Evolutionary conservation across 768 basidiomycete species (phyloP).

Genomic region (Boletellus emodensis): DNA sequence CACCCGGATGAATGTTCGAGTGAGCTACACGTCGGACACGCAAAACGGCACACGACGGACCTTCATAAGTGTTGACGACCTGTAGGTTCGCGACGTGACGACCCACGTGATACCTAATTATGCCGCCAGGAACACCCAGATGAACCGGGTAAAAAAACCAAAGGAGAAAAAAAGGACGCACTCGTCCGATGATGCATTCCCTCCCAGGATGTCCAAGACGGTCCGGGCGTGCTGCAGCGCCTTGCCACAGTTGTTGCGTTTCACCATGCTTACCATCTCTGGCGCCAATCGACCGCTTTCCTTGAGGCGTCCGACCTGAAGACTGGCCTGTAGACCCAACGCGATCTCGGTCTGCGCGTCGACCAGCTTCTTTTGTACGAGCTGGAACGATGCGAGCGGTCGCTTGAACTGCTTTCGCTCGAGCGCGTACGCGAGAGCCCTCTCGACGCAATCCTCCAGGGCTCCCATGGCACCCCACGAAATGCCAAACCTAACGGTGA

Average conservation of each 20-base stretch:
- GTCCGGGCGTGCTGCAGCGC: constrained; percentile 78
- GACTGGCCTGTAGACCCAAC: constrained; percentile 69
- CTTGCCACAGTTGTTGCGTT: constrained; percentile 95
- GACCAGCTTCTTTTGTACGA: constrained; percentile 96
- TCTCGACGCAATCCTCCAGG: constrained; percentile 83
- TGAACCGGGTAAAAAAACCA: constrained; percentile 19
- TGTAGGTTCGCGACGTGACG: constrained; percentile 93
- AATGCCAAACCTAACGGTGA: constrained; percentile 62
- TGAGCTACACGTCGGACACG: neutral
- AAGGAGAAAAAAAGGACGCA: constrained; percentile 26
- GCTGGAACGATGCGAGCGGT: constrained; percentile 91
- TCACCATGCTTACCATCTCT: constrained; percentile 94
- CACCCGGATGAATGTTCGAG: neutral
- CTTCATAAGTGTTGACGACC: constrained; percentile 96
- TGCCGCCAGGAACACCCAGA: neutral
- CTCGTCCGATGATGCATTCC: constrained; percentile 93
- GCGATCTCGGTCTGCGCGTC: constrained; percentile 88
- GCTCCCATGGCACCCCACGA: constrained; percentile 97
- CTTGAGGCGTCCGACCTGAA: constrained; percentile 85
- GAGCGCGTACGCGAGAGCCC: constrained; percentile 78
- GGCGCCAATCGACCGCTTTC: constrained; percentile 68
- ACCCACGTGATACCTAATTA: constrained; percentile 81
- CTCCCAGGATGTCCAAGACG: constrained; percentile 87
- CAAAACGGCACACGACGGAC: constrained; percentile 32
- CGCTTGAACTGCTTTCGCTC: constrained; percentile 88